Evolutionary conservation across 148 eudicot genomes (phyloP), one percentile per base, ranked within the genome.

Genomic region (Cornus florida): DNA sequence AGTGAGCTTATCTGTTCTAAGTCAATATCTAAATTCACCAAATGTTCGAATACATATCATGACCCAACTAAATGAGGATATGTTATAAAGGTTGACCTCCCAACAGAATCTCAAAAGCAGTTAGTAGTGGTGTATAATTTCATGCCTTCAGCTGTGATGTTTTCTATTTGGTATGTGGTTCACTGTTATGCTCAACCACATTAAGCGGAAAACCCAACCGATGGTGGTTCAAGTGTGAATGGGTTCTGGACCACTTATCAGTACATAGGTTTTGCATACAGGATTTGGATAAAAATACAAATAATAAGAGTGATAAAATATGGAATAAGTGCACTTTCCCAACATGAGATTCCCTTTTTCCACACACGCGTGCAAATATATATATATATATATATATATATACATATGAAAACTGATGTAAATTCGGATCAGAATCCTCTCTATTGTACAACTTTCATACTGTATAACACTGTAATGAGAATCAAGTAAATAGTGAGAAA

Each of bases 281-380:
- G 59, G 59, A 53, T 68, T 31, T 68, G 39, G 41, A 13, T 68
- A 41, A 68, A 31, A 70, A 19, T 38, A 70, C 19, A 35, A 70
- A 70, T 23, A 24, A 41, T 53, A 76, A 65, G 41, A 43, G 72
- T 35, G 75, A 76, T n/a, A 68, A 50, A 77, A 66, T 10, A 64
- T 14, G 8, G 84, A 76, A 77, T 66, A 39, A 78, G 57, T 62
- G 75, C 81, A 22, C 71, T 68, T 73, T 46, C 33, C 75, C 74
- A 78, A 71, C 70, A 78, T 72, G 28, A 4, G 70, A 59, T 71
- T 57, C 70, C 75, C 23, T 78, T 78, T 38, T 24, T 3, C n/a
- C n/a, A 31, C 9, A 35, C 38, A 35, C 38, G 5, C 38, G 3
- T 10, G 3, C 2, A 17, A 20, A 62, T 62, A 62, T 19, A n/a